These are phyloP conservation scores for Achlya hypogyna DNA, from an alignment of 352 stramenopile genomes.

Conservation along the genomic window DNA sequence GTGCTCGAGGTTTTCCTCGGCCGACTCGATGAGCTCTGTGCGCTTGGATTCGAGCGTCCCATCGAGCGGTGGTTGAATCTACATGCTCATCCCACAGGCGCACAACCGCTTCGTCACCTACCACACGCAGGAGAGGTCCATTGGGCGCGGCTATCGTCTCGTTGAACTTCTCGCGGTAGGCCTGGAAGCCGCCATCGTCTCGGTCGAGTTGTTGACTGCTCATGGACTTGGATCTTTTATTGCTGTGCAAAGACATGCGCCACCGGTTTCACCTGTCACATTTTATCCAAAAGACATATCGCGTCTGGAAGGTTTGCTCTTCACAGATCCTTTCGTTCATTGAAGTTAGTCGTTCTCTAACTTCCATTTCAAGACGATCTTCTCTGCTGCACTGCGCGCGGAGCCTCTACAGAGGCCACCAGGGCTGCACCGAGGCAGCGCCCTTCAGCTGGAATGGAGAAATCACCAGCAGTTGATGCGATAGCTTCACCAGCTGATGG, in stretches of 20 bases:
- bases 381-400: too few relatives aligned
- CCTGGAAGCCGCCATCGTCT: constrained; percentile 23
- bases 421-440: too few relatives aligned
- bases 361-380: too few relatives aligned
- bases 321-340: too few relatives aligned
- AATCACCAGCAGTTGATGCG: too few relatives aligned
- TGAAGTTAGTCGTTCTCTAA: too few relatives aligned
- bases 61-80: constrained; percentile 59
- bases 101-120: constrained; percentile 8
- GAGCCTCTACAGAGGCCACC: too few relatives aligned
- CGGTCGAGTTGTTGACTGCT: background rate
- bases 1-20: constrained; percentile 57
- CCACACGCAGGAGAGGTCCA: constrained; percentile 32
- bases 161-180: constrained; percentile 40
- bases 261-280: background rate
- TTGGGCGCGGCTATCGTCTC: constrained; percentile 42
- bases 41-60: constrained; percentile 53
- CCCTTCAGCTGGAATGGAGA: too few relatives aligned
- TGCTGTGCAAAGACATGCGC: constrained; percentile 1
- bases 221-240: background rate
- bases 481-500: too few relatives aligned
- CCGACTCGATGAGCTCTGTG: constrained; percentile 57
- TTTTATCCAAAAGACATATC: too few relatives aligned
- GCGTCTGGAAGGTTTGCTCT: too few relatives aligned
- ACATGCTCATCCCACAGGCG: background rate